phyloP scores from a whole-genome alignment of 1,139 yeast species.

The Debaryomyces sp. region DNA sequence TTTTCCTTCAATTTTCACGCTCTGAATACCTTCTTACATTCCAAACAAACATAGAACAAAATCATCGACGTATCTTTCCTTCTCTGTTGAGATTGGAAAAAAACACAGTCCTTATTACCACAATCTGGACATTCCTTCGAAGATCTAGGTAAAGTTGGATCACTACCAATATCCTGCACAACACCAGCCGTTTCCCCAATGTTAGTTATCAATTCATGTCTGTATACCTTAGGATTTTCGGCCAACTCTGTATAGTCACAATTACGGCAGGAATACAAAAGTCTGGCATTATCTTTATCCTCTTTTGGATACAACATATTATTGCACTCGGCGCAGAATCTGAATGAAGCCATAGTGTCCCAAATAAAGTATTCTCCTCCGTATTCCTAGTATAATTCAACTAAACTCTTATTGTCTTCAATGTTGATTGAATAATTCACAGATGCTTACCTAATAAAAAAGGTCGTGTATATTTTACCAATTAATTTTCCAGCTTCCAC shows the following conservation, averaged over 20 bases:
- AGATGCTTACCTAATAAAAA: conserved; percentile 19
- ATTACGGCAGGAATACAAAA: conserved; percentile 91
- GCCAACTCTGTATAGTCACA: conserved; percentile 95
- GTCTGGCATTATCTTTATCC: conserved; percentile 72
- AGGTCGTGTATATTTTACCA: conserved; percentile 7
- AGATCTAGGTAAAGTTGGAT: conserved; percentile 94
- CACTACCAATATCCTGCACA: conserved; percentile 93
- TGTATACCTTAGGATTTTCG: conserved; percentile 82
- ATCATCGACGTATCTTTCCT: conserved; percentile 96
- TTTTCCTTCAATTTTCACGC: conserved; percentile 20
- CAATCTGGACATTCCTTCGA: conserved; percentile 93
- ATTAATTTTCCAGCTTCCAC: conserved; percentile 8
- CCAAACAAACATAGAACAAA: conserved; percentile 87
- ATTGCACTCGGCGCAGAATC: conserved; percentile 94
- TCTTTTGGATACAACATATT: conserved; percentile 99
- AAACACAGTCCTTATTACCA: conserved; percentile 86
- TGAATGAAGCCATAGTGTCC: conserved; percentile 74
- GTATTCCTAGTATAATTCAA: neutral
- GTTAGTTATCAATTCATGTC: conserved; percentile 89
- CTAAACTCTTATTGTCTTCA: neutral
- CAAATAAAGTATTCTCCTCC: neutral
- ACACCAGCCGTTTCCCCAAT: conserved; percentile 97
- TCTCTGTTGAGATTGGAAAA: conserved; percentile 94
- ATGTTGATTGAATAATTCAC: conserved; percentile 8
- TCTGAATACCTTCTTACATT: conserved; percentile 77